Percentiles rank a stretch among this genome's conserved stretches.
Conservation (phyloP, 2,329 filamentous ascomycete genomes). For the Neofusicoccum sp. region DNA sequence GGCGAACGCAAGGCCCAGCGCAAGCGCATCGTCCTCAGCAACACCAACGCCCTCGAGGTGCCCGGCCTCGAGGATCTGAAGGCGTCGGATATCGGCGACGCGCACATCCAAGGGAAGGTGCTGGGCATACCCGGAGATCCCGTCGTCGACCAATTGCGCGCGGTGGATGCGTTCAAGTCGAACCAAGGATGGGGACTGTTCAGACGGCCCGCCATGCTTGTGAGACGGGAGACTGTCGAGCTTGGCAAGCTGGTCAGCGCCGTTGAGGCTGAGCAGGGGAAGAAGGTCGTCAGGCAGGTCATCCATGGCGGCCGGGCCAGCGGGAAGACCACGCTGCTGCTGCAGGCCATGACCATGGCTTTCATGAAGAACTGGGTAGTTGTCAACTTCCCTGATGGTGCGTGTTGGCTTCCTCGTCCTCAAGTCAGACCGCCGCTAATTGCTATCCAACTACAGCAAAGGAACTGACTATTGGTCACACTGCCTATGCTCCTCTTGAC, state of each 20-base stretch:
- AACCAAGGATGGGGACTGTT: constrained; percentile 90
- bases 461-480: constrained; percentile 78
- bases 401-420: constrained; percentile 28
- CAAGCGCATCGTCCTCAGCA: constrained; percentile 89
- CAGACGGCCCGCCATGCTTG: constrained; percentile 74
- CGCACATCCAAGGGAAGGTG: constrained; percentile 63
- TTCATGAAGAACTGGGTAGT: constrained; percentile 87
- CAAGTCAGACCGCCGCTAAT: not conserved
- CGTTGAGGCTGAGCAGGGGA: constrained; percentile 58
- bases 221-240: constrained; percentile 77
- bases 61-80: constrained; percentile 66
- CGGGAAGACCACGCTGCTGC: constrained; percentile 84
- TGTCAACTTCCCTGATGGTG: constrained; percentile 87
- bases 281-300: constrained; percentile 64
- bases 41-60: constrained; percentile 87
- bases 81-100: constrained; percentile 49
- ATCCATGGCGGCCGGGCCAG: constrained; percentile 72
- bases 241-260: constrained; percentile 55
- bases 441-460: constrained; percentile 58
- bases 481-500: constrained; percentile 74
- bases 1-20: constrained; percentile 87
- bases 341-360: constrained; percentile 82
- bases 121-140: constrained; percentile 65
- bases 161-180: constrained; percentile 87
- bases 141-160: constrained; percentile 77